A percentile compares a stretch with the other conserved stretches of the same genome.
Conservation (phyloP, 345 rosid species). For the Rhodomyrtus tomentosa region DNA sequence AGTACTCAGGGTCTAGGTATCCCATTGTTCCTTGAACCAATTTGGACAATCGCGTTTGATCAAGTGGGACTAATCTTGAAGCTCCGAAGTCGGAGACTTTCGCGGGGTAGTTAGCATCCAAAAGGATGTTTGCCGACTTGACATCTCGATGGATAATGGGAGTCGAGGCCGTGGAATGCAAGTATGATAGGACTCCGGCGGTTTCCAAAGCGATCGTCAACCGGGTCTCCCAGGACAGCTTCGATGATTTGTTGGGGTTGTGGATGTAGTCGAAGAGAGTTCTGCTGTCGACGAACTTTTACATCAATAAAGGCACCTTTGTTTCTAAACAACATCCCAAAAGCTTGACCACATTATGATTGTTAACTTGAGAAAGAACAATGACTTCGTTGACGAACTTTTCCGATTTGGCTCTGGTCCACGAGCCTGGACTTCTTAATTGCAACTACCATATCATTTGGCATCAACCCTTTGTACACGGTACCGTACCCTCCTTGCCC, state of each 20-base stretch:
- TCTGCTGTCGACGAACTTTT: conserved; percentile 25
- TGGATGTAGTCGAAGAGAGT: conserved; percentile 30
- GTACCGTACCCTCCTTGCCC: conserved; percentile 35
- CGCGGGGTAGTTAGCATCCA: conserved; percentile 19
- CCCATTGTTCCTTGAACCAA: conserved; percentile 37
- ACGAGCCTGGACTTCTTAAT: conserved; percentile 32
- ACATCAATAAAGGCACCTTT: conserved; percentile 26
- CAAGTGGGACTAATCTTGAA: conserved; percentile 25
- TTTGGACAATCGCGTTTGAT: conserved; percentile 27
- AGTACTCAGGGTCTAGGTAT: conserved; percentile 37
- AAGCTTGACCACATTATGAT: conserved; percentile 29
- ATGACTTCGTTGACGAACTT: conserved; percentile 35
- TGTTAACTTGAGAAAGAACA: conserved; percentile 34
- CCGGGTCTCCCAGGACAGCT: conserved; percentile 21
- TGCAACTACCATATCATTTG: conserved; percentile 18
- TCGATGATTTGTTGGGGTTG: not conserved
- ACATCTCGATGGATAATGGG: conserved; percentile 28
- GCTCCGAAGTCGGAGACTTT: conserved; percentile 43
- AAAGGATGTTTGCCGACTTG: conserved; percentile 30
- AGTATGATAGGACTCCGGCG: conserved; percentile 20
- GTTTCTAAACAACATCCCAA: conserved; percentile 41
- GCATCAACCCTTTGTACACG: conserved; percentile 30
- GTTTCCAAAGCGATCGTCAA: conserved; percentile 20
- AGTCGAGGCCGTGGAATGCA: conserved; percentile 19
- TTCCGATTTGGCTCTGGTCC: conserved; percentile 28